Base-by-base conservation (phyloP, 2,329 filamentous ascomycete species). In the Epichloe gansuensis region DNA sequence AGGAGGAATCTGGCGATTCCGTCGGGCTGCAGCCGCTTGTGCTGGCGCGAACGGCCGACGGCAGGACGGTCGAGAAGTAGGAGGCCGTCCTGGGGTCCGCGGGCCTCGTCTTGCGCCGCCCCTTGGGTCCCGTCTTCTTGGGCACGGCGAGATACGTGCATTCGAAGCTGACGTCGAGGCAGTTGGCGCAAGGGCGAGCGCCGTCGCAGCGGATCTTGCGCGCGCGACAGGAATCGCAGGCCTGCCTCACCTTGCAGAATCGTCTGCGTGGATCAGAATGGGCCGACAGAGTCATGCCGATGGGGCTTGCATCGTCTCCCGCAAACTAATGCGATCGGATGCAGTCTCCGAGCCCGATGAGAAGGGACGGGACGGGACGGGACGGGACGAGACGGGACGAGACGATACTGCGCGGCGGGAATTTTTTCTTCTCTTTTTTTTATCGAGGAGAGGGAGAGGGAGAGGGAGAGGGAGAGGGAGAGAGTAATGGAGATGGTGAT, bases 151-250 rank as follows among this genome's bases (percentile, higher is more conserved):
- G 11, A 50, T 66, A 67, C 0, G 62, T 65, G 51, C 65, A 67
- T 2, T 46, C 47, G 21, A 55, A 17, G 4, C 46, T 52, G 0
- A 56, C 53, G 0, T 46, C 44, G n/a, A 23, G 46, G 34, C 65
- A 67, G 53, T 63, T 65, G 4, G 47, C 31, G 42, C 65, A 67
- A 0, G 65, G 64, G 1, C 46, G 51, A 2, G 44, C 41, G 3
- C 64, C 62, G 46, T 66, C 57, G 17, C 65, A 67, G 25, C 65
- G 63, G 0, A 63, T 57, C 46, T 67, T 67, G 3, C 62, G 54
- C 4, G 45, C 46, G 34, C 63, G 64, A n/a, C 65, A 67, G 11
- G 57, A 46, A 47, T 67, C 65, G 28, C 65, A 67, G 1, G 65
- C 65, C 46, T 67, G 62, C 46, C 55, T 58, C 13, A 62, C 56